Evolutionary conservation across 1,284 basidiomycete species (phyloP), one percentile per base, ranked within the genome.

Genomic region (Trametes hirsuta): DNA sequence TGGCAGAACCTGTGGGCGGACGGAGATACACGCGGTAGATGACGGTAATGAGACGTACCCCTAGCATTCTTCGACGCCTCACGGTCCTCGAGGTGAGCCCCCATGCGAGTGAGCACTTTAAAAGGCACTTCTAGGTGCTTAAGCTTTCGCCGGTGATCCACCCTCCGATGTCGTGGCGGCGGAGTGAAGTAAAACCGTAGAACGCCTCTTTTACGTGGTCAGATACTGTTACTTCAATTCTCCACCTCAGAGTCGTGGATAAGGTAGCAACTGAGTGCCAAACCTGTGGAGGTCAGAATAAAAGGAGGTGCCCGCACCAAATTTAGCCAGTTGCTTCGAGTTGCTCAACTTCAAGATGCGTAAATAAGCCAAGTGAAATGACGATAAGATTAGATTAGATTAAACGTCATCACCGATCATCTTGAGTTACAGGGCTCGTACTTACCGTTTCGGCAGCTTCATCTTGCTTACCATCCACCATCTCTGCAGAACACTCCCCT

Each of bases 321-420:
- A 12, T 5, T 18, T 18, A 18, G 18, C 18, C 18, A 18, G 18
- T 18, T 18, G 18, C 18, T 18, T 18, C 18, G 18, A 18, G 18
- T 18, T 18, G 18, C 18, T 18, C 1, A 1, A 18, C 18, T 18
- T 18, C 18, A 18, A 18, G 18, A 18, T 18, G 18, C 18, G 10
- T 15, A 12, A 39, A 21, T 22, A 2, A 24, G 21, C 25, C 24
- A 36, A 50, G 18, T 34, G 15, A n/a, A 6, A 12, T 37, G 18
- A 18, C 12, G 30, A 45, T 34, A 47, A 58, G 56, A 58, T 58
- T 47, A 58, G 56, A 58, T 58, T 46, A 58, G 34, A 39, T 44
- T 25, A 40, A n/a, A 53, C 47, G 44, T 22, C 49, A 52, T 58
- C 56, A 21, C 39, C 56, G 49, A 51, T 58, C 49, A 47, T 50